Conservation (phyloP, 495 filamentous ascomycete species). For the Penicillium waksmanii region DNA sequence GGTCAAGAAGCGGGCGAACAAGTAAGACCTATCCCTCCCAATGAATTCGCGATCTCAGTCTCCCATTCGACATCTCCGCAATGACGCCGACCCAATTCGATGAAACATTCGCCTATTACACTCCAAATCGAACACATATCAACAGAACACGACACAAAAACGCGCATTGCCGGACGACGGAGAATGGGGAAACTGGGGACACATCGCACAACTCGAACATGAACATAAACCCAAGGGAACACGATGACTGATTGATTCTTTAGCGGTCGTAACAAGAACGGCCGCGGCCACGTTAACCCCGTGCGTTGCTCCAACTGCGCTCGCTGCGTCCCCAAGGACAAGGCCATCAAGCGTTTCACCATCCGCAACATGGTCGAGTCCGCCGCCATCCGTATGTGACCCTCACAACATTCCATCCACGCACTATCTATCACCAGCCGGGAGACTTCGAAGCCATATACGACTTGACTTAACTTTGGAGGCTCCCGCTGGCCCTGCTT, state of each 20-base stretch:
- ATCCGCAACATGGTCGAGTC: conserved; percentile 99
- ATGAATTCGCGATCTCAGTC: conserved; percentile 22
- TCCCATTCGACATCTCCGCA: conserved; percentile 35
- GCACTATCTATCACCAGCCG: neutral
- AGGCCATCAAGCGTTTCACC: conserved; percentile 99
- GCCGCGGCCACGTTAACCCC: conserved; percentile 98
- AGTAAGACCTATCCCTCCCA: conserved; percentile 60
- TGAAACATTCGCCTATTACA: conserved; percentile 1
- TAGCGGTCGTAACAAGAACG: conserved; percentile 99
- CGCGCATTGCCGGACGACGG: conserved; percentile 28
- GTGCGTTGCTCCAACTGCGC: conserved; percentile 99
- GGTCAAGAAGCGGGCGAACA: conserved; percentile 99
- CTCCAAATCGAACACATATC: neutral
- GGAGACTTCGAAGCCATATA: conserved; percentile 15
- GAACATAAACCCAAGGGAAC: conserved; percentile 11
- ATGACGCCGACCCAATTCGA: conserved; percentile 35
- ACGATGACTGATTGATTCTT: conserved; percentile 33
- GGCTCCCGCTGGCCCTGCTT: too few species aligned
- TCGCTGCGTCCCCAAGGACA: conserved; percentile 99
- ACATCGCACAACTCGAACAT: conserved; percentile 13
- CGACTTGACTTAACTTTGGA: neutral
- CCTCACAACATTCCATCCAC: conserved; percentile 7
- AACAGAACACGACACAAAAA: neutral
- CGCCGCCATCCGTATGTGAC: conserved; percentile 94
- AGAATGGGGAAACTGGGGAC: conserved; percentile 25